Evolutionary conservation across 2,329 filamentous ascomycete species (phyloP).

Genomic region (Teratosphaeriaceae sp.): DNA sequence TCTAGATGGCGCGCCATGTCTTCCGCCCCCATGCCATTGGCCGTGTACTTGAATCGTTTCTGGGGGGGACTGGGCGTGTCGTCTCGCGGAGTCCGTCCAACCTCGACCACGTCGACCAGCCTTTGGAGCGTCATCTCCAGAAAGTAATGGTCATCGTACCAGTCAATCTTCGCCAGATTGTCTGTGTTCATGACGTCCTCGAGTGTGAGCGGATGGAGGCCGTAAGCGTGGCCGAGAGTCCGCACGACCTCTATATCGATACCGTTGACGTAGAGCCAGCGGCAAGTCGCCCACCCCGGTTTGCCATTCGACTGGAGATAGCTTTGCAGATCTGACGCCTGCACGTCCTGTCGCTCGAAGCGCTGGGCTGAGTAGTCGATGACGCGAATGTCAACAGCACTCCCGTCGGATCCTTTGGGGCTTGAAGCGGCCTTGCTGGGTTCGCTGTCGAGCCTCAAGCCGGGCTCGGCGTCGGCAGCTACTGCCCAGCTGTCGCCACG

Average conservation of each 20-base stretch:
- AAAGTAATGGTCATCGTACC: constrained; percentile 56
- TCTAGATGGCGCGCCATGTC: not conserved
- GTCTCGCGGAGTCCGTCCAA: constrained; percentile 7
- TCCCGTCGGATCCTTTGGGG: not conserved
- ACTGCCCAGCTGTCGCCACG: not conserved
- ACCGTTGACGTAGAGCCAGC: constrained; percentile 94
- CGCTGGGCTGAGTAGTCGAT: constrained; percentile 71
- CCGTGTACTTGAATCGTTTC: constrained; percentile 3
- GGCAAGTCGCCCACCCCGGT: constrained; percentile 66
- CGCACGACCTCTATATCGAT: constrained; percentile 88
- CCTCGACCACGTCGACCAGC: constrained; percentile 48
- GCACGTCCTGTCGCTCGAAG: constrained; percentile 56
- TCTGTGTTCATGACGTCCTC: constrained; percentile 80
- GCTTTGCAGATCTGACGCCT: constrained; percentile 60
- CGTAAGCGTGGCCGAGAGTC: constrained; percentile 66
- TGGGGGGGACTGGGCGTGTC: constrained; percentile 10
- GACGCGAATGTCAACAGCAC: constrained; percentile 60
- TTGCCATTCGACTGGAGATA: constrained; percentile 59
- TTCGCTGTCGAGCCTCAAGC: not conserved
- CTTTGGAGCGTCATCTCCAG: constrained; percentile 48
- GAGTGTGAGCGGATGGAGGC: constrained; percentile 73
- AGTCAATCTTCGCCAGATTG: constrained; percentile 84
- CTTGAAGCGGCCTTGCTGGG: not conserved
- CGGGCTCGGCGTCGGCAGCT: not conserved
- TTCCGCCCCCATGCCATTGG: not conserved